Conservation (phyloP, 257 asterid genomes). For the Solanum medicagineum region DNA sequence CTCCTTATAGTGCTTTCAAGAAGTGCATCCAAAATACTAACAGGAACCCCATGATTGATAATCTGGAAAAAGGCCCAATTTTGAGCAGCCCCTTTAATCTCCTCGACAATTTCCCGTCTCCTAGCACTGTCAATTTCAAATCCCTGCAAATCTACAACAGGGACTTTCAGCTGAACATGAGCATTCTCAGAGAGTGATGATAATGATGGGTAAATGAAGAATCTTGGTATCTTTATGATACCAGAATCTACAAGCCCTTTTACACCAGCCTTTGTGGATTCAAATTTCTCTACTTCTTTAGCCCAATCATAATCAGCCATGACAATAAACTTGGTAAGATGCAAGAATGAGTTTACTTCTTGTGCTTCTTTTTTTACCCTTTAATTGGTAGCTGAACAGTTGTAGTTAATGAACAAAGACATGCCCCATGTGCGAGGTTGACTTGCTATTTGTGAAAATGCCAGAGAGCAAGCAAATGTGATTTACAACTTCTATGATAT, state of each 20-base stretch:
- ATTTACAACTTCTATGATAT: background rate
- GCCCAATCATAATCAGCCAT: conserved; percentile 29
- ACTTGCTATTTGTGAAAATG: background rate
- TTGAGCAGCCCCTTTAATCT: conserved; percentile 38
- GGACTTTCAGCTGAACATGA: conserved; percentile 17
- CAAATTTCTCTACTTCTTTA: conserved; percentile 38
- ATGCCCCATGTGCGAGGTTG: background rate
- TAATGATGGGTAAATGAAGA: conserved; percentile 28
- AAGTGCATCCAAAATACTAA: conserved; percentile 21
- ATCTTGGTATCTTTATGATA: conserved; percentile 26
- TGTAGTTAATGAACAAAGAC: background rate
- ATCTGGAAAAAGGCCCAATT: background rate
- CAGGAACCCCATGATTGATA: conserved; percentile 61
- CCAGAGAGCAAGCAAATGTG: background rate
- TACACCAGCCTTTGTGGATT: conserved; percentile 48
- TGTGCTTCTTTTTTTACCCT: background rate
- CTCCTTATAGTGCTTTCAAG: conserved; percentile 29
- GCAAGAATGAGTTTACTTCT: background rate
- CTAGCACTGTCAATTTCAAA: conserved; percentile 3
- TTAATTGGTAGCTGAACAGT: background rate
- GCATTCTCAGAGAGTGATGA: background rate
- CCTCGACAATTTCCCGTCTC: conserved; percentile 22
- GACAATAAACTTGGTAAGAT: background rate
- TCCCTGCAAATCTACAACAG: conserved; percentile 37
- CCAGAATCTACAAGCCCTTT: conserved; percentile 68